A percentile compares a stretch with the other conserved stretches of the same genome.
phyloP scores from a whole-genome alignment of 495 filamentous ascomycete genomes.

The Podospora comata region DNA sequence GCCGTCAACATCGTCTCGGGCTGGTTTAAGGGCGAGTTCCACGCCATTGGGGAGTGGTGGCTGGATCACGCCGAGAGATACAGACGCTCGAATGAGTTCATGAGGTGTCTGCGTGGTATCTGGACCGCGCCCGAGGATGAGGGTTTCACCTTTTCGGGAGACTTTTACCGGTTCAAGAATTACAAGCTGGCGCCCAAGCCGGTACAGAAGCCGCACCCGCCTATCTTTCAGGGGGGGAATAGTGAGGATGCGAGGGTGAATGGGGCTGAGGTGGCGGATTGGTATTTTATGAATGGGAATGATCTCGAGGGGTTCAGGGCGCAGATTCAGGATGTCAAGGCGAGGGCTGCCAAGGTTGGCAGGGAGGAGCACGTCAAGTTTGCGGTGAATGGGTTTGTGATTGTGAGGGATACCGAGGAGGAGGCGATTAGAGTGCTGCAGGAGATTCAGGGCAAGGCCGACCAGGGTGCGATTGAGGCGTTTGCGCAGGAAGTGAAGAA shows the following conservation, averaged over 20 bases:
- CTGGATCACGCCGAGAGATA: conserved; percentile 50
- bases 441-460: conserved; percentile 51
- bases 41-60: conserved; percentile 51
- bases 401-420: conserved; percentile 48
- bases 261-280: conserved; percentile 42
- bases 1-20: conserved; percentile 50
- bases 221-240: conserved; percentile 52
- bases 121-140: conserved; percentile 41
- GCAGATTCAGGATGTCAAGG: conserved; percentile 46
- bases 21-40: conserved; percentile 53
- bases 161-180: conserved; percentile 50
- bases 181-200: conserved; percentile 48
- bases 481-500: conserved; percentile 45
- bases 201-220: conserved; percentile 41
- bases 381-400: conserved; percentile 48
- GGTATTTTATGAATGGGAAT: conserved; percentile 54
- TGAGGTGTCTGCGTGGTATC: conserved; percentile 46
- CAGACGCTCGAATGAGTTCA: conserved; percentile 47
- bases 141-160: conserved; percentile 45
- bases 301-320: conserved; percentile 47
- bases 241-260: conserved; percentile 45
- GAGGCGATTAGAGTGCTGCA: conserved; percentile 44
- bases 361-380: conserved; percentile 42
- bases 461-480: conserved; percentile 44
- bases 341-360: conserved; percentile 36